Evolutionary conservation across 73 alveolate genomes (phyloP).

Genomic region (Paramecium sonneborni): DNA sequence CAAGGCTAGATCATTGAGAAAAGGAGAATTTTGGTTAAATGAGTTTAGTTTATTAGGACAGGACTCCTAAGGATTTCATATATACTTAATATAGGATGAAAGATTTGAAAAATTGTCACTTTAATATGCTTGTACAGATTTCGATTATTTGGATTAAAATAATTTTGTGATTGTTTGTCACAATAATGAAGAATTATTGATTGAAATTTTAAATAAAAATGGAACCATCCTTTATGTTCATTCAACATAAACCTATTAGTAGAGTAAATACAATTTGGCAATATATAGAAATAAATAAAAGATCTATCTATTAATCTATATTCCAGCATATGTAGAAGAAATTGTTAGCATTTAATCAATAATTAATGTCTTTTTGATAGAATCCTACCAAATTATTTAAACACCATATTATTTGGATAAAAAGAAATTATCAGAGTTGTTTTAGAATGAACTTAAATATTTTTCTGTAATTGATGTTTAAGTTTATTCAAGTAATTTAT

Average conservation of each 20-base stretch:
- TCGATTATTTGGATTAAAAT: neutral
- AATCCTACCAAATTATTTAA: neutral
- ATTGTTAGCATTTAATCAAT: neutral
- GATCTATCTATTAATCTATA: neutral
- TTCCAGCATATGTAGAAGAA: neutral
- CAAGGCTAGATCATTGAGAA: neutral
- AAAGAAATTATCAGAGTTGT: neutral
- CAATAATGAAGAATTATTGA: neutral
- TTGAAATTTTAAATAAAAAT: neutral
- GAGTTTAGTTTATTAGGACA: neutral
- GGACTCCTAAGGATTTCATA: neutral
- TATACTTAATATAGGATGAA: neutral
- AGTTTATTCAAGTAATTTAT: neutral
- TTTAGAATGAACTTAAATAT: neutral
- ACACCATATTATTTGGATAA: neutral
- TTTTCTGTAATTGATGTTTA: neutral
- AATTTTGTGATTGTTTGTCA: neutral
- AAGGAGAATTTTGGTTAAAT: neutral
- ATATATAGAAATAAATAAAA: neutral
- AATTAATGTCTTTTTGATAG: neutral
- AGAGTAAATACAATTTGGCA: neutral
- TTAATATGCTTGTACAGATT: neutral
- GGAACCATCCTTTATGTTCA: neutral
- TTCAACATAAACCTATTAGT: neutral
- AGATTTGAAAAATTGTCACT: neutral